Conservation (phyloP, 768 basidiomycete species). For the Psilocybe cyanescens region DNA sequence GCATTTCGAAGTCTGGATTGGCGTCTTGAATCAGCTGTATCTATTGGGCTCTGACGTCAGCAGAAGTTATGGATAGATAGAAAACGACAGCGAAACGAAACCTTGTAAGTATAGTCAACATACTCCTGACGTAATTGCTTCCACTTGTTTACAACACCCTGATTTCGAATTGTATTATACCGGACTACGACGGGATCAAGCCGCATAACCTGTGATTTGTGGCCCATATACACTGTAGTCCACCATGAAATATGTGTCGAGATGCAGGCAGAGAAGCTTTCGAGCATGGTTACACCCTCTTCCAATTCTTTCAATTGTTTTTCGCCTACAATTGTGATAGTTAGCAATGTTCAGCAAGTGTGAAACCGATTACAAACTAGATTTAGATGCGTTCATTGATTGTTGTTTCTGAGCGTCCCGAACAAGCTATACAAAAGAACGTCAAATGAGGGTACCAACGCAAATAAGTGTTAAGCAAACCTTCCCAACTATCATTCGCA, state of each 20-base stretch:
- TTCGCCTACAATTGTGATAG: background rate
- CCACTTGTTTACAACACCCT: constrained; percentile 7
- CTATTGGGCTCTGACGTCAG: background rate
- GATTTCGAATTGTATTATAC: constrained; percentile 8
- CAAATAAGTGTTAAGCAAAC: background rate
- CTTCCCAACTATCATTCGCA: background rate
- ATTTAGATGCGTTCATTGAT: background rate
- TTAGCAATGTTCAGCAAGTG: background rate
- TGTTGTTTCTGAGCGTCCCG: background rate
- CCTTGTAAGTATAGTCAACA: constrained; percentile 10
- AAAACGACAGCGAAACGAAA: background rate
- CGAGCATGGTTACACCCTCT: background rate
- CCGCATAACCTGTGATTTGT: constrained; percentile 3
- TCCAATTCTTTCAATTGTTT: background rate
- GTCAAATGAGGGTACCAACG: background rate
- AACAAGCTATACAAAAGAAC: background rate
- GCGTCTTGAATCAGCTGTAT: constrained; percentile 8
- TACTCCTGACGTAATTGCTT: constrained; percentile 10
- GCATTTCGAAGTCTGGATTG: background rate
- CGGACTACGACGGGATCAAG: background rate
- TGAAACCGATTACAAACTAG: background rate
- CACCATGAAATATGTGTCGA: background rate
- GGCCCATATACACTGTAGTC: constrained; percentile 3
- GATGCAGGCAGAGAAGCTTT: background rate
- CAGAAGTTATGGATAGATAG: background rate